Base-by-base conservation (phyloP, 768 basidiomycete species). In the Russula sp. region DNA sequence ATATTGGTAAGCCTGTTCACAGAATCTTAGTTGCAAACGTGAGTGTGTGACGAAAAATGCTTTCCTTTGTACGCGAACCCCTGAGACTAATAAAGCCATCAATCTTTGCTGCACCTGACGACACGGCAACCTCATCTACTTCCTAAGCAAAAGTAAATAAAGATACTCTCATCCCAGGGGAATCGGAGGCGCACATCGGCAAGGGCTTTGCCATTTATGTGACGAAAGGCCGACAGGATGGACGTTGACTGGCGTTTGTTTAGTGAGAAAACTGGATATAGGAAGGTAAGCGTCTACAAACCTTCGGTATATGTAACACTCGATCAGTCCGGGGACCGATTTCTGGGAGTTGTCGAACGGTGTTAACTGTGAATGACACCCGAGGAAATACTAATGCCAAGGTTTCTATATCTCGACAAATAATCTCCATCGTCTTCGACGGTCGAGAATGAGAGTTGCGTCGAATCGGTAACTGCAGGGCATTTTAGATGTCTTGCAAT, bases 51-150 rank as follows among this genome's bases (percentile, higher is more conserved):
- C 57, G 55, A 56, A 56, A 11, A 70, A 68, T 62, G 64, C 70
- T 60, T 65, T 87, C 94, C 79, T 88, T 93, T 24, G 90, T 87
- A 65, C 79, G 75, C 26, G 88, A 82, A 9, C 92, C 91, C 20
- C 84, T 81, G 6, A 93, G 78, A 72, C 92, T 90, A 61, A 97
- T 85, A 72, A 98, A 98, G 0, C 96, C 96, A 62, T 87, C 78
- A 9, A 92, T 76, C 50, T 74, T 81, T 70, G 88, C 74, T 18
- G 78, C 76, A 10, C 77, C 86, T n/a, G 74, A 78, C 38, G 69
- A 71, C 1, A 79, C 74, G 32, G 83, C 69, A 55, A 94, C 80
- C 61, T 83, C 81, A 66, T 93, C 88, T 9, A 89, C 81, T 69
- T 87, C 82, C 91, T 94, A 69, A 48, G 59, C 30, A 54, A 36